These are phyloP conservation scores for Porpolomopsis calyptriformis DNA, from an alignment of 768 basidiomycete species.

Conservation along the genomic window DNA sequence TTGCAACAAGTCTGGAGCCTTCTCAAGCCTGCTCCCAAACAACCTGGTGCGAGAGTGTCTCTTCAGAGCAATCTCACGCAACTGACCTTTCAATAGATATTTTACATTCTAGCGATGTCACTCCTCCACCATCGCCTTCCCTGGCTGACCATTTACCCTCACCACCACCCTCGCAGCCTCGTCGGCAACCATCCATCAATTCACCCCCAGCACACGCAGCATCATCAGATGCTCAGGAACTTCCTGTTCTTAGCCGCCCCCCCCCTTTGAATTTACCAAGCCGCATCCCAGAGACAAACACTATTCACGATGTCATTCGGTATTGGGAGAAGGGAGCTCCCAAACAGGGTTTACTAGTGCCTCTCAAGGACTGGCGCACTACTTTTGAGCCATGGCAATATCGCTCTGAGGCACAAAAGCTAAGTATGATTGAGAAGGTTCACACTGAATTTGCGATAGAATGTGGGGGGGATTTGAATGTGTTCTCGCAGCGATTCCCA, in stretches of 20 bases:
- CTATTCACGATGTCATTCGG: slow-evolving; percentile 12
- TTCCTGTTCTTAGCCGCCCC: background rate
- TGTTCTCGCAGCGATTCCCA: slow-evolving; percentile 4
- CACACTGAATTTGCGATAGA: slow-evolving; percentile 3
- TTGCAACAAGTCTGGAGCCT: slow-evolving; percentile 1
- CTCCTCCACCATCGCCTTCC: too few relatives aligned
- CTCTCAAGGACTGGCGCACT: slow-evolving; percentile 10
- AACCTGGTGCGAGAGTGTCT: background rate
- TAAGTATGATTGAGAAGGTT: slow-evolving; percentile 5
- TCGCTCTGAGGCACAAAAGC: slow-evolving; percentile 9
- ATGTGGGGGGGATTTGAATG: slow-evolving; percentile 5
- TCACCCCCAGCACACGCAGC: background rate
- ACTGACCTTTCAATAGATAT: too few relatives aligned
- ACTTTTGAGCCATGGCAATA: slow-evolving; percentile 8
- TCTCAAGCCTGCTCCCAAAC: background rate
- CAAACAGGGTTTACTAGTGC: slow-evolving; percentile 9
- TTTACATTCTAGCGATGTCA: too few relatives aligned
- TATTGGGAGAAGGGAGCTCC: slow-evolving; percentile 12
- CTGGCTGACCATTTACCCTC: too few relatives aligned
- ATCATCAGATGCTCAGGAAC: background rate
- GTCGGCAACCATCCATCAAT: background rate
- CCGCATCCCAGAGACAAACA: slow-evolving; percentile 11
- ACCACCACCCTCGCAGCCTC: too few relatives aligned
- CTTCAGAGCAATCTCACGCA: too few relatives aligned
- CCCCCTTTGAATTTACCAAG: background rate